Evolutionary conservation across 352 stramenopile species (phyloP).

Genomic region (Globisporangium sylvaticum): DNA sequence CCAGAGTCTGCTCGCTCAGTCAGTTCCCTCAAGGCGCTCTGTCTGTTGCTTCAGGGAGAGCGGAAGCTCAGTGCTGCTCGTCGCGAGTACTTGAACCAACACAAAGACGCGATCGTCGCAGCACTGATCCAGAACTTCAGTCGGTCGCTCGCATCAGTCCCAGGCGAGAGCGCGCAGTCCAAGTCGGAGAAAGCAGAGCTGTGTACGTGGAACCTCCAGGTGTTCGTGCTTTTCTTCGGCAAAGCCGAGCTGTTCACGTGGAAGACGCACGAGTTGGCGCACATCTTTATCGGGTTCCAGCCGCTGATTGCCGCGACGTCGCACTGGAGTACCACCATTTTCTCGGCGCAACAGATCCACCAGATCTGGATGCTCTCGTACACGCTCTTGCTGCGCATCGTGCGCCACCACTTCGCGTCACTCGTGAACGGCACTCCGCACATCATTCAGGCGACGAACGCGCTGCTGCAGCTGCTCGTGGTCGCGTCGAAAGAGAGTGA

Average conservation of each 20-base stretch:
- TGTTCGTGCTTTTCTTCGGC: slow-evolving; percentile 65
- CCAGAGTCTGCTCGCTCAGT: slow-evolving; percentile 38
- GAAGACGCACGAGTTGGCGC: slow-evolving; percentile 67
- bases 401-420: slow-evolving; percentile 73
- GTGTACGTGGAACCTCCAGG: slow-evolving; percentile 50
- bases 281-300: slow-evolving; percentile 65
- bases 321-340: slow-evolving; percentile 20
- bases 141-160: slow-evolving; percentile 23
- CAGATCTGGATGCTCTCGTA: slow-evolving; percentile 79
- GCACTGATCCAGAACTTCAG: slow-evolving; percentile 45
- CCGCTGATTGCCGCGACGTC: slow-evolving; percentile 34
- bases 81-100: slow-evolving; percentile 41
- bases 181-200: slow-evolving; percentile 18
- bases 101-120: slow-evolving; percentile 48
- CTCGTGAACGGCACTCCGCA: slow-evolving; percentile 61
- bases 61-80: slow-evolving; percentile 52
- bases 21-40: slow-evolving; percentile 46
- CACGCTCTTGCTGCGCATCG: slow-evolving; percentile 65
- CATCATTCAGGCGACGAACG: slow-evolving; percentile 63
- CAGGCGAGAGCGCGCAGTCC: not conserved
- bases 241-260: slow-evolving; percentile 81
- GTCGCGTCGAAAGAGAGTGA: slow-evolving; percentile 5
- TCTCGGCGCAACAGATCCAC: slow-evolving; percentile 42
- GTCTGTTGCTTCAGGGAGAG: slow-evolving; percentile 53
- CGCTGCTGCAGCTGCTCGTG: slow-evolving; percentile 65